Evolutionary conservation across 2,329 filamentous ascomycete genomes (phyloP).

Genomic region (Aspergillus caelatus): DNA sequence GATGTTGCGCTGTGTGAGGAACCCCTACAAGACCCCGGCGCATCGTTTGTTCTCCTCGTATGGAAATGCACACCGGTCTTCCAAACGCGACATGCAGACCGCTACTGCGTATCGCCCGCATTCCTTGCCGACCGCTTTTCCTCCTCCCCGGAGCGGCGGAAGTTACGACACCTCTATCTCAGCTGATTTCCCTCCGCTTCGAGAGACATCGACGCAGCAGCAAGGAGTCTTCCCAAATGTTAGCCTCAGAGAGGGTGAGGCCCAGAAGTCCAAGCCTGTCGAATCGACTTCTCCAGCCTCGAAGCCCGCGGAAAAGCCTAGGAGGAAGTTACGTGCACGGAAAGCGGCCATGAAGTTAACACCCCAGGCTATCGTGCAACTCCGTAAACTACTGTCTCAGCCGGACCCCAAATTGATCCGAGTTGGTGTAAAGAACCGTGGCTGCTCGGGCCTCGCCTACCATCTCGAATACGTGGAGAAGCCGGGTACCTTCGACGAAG

Average conservation of each 20-base stretch:
- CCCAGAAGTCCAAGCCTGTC: conserved; percentile 65
- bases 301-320: conserved; percentile 56
- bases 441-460: conserved; percentile 92
- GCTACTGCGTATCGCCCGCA: conserved; percentile 67
- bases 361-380: conserved; percentile 74
- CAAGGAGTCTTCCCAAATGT: conserved; percentile 39
- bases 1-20: conserved; percentile 41
- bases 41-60: conserved; percentile 53
- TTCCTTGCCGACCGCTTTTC: conserved; percentile 58
- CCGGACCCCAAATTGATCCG: conserved; percentile 92
- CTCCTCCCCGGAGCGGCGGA: conserved; percentile 60
- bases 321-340: conserved; percentile 72
- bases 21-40: conserved; percentile 43
- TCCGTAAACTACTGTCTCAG: conserved; percentile 75
- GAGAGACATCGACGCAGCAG: conserved; percentile 46
- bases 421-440: conserved; percentile 89
- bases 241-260: conserved; percentile 63
- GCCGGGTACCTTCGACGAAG: conserved; percentile 83
- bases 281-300: conserved; percentile 38
- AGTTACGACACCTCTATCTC: conserved; percentile 65
- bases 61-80: conserved; percentile 48
- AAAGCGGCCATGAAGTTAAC: conserved; percentile 93
- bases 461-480: conserved; percentile 95
- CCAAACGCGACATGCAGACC: conserved; percentile 65
- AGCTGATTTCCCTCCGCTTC: conserved; percentile 50